Evolutionary conservation across 495 filamentous ascomycete species (phyloP), one percentile per base, ranked within the genome.

Genomic region (Platismatia glauca): DNA sequence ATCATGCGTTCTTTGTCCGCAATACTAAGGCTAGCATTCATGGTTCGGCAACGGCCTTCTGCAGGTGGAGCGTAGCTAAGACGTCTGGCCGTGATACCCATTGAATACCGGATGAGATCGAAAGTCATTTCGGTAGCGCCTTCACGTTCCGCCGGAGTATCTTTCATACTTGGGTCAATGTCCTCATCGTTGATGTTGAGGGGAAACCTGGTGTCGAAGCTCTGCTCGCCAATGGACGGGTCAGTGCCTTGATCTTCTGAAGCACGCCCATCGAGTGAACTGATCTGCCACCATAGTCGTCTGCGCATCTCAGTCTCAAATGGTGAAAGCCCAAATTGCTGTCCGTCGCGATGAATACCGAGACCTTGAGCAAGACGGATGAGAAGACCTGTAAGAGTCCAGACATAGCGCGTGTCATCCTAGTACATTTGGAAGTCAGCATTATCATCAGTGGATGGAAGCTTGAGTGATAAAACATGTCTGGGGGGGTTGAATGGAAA

Each of bases 91-190:
- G 71, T 69, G n/a, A 68, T 72, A 38, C 65, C 64, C 12, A 70
- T 68, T 48, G 59, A 63, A 64, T 79, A 87, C 5, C 85, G 78
- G 35, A 88, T 82, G 8, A 95, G 75, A 55, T 82, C 85, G 67
- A 94, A 89, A 0, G 88, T 87, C 84, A 91, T 88, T 59, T 94
- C 89, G 9, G 88, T 93, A 6, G 82, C 74, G 11, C 84, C 86
- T 20, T 72, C 70, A 16, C 82, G 78, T 24, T 84, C 76, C 22
- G 72, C 62, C 0, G 89, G 87, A 7, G 83, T 71, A 13, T 81
- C 73, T 7, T 75, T 81, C 71, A 78, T 84, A 0, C 81, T 76
- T 0, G 86, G 84, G 35, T 71, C 73, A n/a, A 96, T 78, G 61
- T 96, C 91, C 13, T 64, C 66, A 60, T 95, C 89, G 72, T 95